These are phyloP conservation scores for Xerocomus brunneocitrinus DNA, from an alignment of 768 basidiomycete species.

Conservation along the genomic window DNA sequence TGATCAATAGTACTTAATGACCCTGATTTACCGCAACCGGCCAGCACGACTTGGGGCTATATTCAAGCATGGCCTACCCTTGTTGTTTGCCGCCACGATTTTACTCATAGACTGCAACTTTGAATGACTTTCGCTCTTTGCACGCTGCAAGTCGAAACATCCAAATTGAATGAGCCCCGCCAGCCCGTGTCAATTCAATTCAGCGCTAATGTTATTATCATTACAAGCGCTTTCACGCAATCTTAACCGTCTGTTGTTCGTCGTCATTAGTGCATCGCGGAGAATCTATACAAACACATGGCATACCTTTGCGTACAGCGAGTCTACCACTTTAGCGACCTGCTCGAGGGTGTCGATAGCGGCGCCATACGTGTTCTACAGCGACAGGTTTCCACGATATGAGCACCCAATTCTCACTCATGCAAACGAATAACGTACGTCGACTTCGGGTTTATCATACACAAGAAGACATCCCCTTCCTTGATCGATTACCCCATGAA, in stretches of 20 bases:
- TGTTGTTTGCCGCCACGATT: too few relatives aligned
- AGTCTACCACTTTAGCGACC: slow-evolving; percentile 91
- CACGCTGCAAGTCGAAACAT: neutral
- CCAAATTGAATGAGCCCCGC: neutral
- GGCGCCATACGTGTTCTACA: slow-evolving; percentile 79
- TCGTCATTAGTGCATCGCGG: neutral
- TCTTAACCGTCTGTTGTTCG: slow-evolving; percentile 38
- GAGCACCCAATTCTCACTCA: neutral
- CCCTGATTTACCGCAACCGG: too few relatives aligned
- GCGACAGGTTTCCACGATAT: slow-evolving; percentile 1
- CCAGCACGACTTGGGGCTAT: too few relatives aligned
- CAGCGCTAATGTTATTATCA: neutral
- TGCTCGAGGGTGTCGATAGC: slow-evolving; percentile 88
- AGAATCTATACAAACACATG: neutral
- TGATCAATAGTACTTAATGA: too few relatives aligned
- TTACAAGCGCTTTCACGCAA: slow-evolving; percentile 28
- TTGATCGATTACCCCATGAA: slow-evolving; percentile 95
- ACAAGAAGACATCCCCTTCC: slow-evolving; percentile 87
- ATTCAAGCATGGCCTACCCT: too few relatives aligned
- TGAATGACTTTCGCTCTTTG: neutral
- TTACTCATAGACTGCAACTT: too few relatives aligned
- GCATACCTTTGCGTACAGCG: slow-evolving; percentile 78
- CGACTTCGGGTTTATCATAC: slow-evolving; percentile 82
- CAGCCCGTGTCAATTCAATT: neutral
- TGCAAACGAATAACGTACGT: slow-evolving; percentile 50